Evolutionary conservation across 2,329 filamentous ascomycete genomes (phyloP).

Genomic region (Phyllosticta paracitricarpa): DNA sequence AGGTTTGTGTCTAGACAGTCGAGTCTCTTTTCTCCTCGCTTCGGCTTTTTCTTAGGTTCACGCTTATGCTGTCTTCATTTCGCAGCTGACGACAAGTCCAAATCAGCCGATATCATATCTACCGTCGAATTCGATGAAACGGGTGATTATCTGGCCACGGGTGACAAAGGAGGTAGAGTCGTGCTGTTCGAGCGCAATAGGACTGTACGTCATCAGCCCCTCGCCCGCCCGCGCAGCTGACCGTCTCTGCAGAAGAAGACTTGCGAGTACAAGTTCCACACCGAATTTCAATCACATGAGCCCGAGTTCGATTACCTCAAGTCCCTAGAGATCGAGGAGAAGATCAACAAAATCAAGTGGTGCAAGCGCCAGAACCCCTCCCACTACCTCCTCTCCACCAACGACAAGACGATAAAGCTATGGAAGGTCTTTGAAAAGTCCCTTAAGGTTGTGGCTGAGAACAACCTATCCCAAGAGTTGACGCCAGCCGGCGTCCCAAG

Average conservation of each 20-base stretch:
- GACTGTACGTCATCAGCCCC: slow-evolving; percentile 53
- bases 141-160: slow-evolving; percentile 81
- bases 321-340: slow-evolving; percentile 98
- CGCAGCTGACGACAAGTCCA: slow-evolving; percentile 38
- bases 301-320: slow-evolving; percentile 99
- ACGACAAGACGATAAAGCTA: slow-evolving; percentile 99
- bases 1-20: slow-evolving; percentile 37
- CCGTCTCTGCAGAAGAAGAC: slow-evolving; percentile 75
- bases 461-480: slow-evolving; percentile 91
- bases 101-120: slow-evolving; percentile 75
- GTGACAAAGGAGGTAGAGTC: slow-evolving; percentile 77
- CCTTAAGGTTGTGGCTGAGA: slow-evolving; percentile 96
- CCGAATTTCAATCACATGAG: slow-evolving; percentile 98
- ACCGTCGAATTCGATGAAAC: slow-evolving; percentile 88
- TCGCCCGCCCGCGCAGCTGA: background rate
- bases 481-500: slow-evolving; percentile 65
- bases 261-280: slow-evolving; percentile 99
- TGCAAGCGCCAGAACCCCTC: slow-evolving; percentile 96
- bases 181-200: slow-evolving; percentile 90
- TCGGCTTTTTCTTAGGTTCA: slow-evolving; percentile 4
- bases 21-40: slow-evolving; percentile 30
- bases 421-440: slow-evolving; percentile 99
- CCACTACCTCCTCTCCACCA: slow-evolving; percentile 95
- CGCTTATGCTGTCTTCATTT: slow-evolving; percentile 1
- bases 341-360: slow-evolving; percentile 99